Evolutionary conservation across 805 yeast genomes (phyloP), one percentile per base, ranked within the genome.

Genomic region (Kazachstania taianensis): DNA sequence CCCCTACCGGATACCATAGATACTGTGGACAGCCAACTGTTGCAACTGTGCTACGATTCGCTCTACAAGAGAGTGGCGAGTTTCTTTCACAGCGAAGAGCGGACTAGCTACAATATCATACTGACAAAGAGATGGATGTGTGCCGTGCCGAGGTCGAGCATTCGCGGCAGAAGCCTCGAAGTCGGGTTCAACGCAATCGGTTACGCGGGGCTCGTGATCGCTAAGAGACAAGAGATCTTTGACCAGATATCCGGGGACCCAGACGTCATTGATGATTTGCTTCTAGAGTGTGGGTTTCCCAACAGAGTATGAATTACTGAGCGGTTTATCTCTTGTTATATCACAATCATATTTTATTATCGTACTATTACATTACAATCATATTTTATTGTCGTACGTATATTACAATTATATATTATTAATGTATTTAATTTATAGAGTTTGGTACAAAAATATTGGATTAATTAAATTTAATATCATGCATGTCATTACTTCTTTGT

Each of bases 101-200:
- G 7, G 7, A 6, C 16, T 12, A 79, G 89, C 22, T 87, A 83
- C 59, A 89, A 89, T 52, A 73, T 86, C 24, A 61, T 84, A 29
- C 73, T 89, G 70, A 84, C 92, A 31, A 73, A 75, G 32, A 70
- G 75, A 35, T 89, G 89, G 82, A 72, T 89, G 62, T 72, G 84
- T 72, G 56, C 81, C 15, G 78, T 85, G 12, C 97, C 97, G n/a
- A 70, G 96, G 49, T 63, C 78, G 2, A 50, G 52, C 13, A 78
- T 79, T 2, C 64, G 61, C 35, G 78, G 67, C 48, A 67, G 33
- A 29, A 65, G 63, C 7, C 39, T 62, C 31, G 57, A 78, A 20
- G 36, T 54, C 5, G 81, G 89, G 39, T 70, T 86, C 46, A 89
- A 89, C 52, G 68, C 95, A 0, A 70, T 85, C 31, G 96, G 94